These are phyloP conservation scores for Trichophaea hybrida DNA, from an alignment of 2,329 filamentous ascomycete species.

Conservation along the genomic window DNA sequence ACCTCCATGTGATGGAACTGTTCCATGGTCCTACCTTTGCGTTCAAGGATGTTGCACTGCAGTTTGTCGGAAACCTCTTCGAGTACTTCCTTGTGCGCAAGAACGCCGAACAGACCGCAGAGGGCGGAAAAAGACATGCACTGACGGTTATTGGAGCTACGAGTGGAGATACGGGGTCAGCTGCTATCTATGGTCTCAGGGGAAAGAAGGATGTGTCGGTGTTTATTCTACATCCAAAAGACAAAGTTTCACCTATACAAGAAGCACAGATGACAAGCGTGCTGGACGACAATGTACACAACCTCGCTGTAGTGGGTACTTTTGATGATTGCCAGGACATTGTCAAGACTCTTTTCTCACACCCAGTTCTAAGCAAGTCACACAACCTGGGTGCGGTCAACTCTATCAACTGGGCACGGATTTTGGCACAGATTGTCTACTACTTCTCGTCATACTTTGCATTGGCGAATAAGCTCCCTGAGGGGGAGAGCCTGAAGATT, in stretches of 20 bases:
- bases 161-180: conserved; percentile 79
- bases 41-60: conserved; percentile 89
- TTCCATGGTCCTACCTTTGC: conserved; percentile 94
- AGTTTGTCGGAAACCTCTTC: conserved; percentile 92
- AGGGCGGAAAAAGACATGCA: conserved; percentile 49
- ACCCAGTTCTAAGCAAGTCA: conserved; percentile 65
- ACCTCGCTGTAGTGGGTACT: conserved; percentile 73
- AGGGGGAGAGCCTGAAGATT: conserved; percentile 41
- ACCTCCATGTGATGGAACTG: conserved; percentile 77
- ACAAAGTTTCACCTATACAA: conserved; percentile 79
- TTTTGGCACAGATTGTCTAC: conserved; percentile 91
- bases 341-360: conserved; percentile 82
- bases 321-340: conserved; percentile 98
- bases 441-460: conserved; percentile 93
- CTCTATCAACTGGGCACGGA: conserved; percentile 91
- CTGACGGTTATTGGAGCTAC: conserved; percentile 78
- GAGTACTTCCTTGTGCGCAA: conserved; percentile 69
- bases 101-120: conserved; percentile 52
- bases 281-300: conserved; percentile 80
- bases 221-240: conserved; percentile 86
- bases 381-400: conserved; percentile 86
- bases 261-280: conserved; percentile 96
- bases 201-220: conserved; percentile 96
- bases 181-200: conserved; percentile 85
- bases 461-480: conserved; percentile 46